Percentiles rank a stretch among this genome's conserved stretches.
Evolutionary conservation across 2,329 filamentous ascomycete genomes (phyloP).

Genomic region (Paraphoma chrysanthemicola): DNA sequence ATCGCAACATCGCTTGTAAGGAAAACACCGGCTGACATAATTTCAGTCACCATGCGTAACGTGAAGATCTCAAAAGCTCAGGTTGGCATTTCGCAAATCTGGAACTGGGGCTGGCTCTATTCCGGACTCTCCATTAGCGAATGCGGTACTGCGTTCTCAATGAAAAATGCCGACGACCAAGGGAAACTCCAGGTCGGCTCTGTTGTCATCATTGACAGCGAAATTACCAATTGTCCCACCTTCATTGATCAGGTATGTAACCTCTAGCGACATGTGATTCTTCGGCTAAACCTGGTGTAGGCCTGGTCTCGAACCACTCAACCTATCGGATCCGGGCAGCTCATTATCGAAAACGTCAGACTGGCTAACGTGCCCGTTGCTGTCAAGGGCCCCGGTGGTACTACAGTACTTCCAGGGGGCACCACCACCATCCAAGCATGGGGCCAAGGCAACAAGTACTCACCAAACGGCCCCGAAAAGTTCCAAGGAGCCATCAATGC

Average conservation of each 20-base stretch:
- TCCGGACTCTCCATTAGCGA: slow-evolving; percentile 60
- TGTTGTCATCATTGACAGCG: slow-evolving; percentile 64
- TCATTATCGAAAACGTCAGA: slow-evolving; percentile 64
- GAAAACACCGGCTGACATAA: background rate
- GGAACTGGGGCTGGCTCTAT: slow-evolving; percentile 68
- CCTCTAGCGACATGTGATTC: background rate
- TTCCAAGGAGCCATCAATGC: slow-evolving; percentile 57
- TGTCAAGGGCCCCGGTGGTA: slow-evolving; percentile 33
- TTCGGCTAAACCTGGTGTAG: slow-evolving; percentile 8
- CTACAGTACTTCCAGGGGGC: slow-evolving; percentile 42
- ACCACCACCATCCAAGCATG: slow-evolving; percentile 42
- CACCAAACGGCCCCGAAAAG: slow-evolving; percentile 51
- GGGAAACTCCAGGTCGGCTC: slow-evolving; percentile 58
- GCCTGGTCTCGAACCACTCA: slow-evolving; percentile 45
- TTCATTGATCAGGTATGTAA: slow-evolving; percentile 53
- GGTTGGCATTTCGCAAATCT: slow-evolving; percentile 64
- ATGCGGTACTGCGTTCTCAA: slow-evolving; percentile 62
- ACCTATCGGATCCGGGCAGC: slow-evolving; percentile 56
- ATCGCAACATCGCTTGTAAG: background rate
- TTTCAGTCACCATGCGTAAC: slow-evolving; percentile 61
- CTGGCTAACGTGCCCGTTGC: slow-evolving; percentile 44
- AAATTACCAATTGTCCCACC: slow-evolving; percentile 57
- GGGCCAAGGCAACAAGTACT: slow-evolving; percentile 47
- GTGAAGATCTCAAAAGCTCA: slow-evolving; percentile 60
- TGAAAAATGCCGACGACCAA: slow-evolving; percentile 45